Percentiles rank a stretch among this genome's conserved stretches.
phyloP scores from a whole-genome alignment of 768 basidiomycete genomes.

The Rhodosporidiobolus sp. region DNA sequence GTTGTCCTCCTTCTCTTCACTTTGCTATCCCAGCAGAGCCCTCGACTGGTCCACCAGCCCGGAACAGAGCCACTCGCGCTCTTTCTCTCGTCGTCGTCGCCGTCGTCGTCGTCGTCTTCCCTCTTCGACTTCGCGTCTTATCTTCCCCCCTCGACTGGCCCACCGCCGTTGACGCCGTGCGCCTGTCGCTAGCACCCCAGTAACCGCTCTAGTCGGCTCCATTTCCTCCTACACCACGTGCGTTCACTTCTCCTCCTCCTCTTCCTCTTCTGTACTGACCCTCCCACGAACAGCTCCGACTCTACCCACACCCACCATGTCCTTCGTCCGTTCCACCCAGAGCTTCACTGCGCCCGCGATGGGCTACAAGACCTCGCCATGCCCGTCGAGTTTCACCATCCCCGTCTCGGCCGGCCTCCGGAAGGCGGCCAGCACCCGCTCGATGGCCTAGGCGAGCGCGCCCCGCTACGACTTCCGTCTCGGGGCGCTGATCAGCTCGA shows the following conservation, averaged over 20 bases:
- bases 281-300: not conserved
- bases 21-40: no score
- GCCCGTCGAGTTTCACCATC: conserved; percentile 1
- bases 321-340: not conserved
- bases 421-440: not conserved
- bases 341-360: no score
- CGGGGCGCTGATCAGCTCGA: not conserved
- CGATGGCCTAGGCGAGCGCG: not conserved
- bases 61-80: not conserved
- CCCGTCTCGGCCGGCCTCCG: conserved; percentile 4
- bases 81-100: not conserved
- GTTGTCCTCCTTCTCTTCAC: not conserved
- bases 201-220: no score
- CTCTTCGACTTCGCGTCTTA: not conserved
- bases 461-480: not conserved
- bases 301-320: not conserved
- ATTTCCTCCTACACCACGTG: conserved; percentile 2
- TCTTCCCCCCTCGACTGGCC: not conserved
- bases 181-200: not conserved
- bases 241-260: not conserved
- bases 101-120: no score
- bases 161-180: conserved; percentile 11
- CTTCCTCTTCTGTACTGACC: not conserved
- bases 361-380: not conserved
- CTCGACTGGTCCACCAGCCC: no score